Conservation (phyloP, 1,284 basidiomycete species). For the Acaromyces ingoldii region DNA sequence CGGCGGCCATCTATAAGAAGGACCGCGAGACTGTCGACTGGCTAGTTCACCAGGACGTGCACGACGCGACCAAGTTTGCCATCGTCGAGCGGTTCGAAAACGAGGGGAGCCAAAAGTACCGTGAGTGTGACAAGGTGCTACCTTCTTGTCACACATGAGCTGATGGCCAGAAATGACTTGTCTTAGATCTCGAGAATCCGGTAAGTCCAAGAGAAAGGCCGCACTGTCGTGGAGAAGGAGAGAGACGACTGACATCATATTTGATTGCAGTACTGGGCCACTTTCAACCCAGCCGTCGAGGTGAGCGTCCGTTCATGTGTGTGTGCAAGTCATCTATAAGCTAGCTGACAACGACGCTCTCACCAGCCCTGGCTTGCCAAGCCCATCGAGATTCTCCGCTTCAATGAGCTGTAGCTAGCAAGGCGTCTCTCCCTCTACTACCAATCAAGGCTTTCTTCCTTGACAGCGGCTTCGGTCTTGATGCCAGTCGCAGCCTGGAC, state of each 20-base stretch:
- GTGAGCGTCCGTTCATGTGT: neutral
- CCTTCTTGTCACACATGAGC: neutral
- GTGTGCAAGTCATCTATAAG: neutral
- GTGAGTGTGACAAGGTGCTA: neutral
- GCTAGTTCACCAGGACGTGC: constrained; percentile 11
- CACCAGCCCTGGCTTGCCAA: constrained; percentile 14
- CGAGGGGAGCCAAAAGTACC: constrained; percentile 13
- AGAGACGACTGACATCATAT: too few relatives aligned
- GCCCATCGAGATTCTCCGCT: constrained; percentile 13
- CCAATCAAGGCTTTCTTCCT: too few relatives aligned
- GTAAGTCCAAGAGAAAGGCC: too few relatives aligned
- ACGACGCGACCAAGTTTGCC: constrained; percentile 11
- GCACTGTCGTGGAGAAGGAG: too few relatives aligned
- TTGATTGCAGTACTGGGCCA: constrained; percentile 1
- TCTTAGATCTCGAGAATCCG: constrained; percentile 9
- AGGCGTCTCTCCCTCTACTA: too few relatives aligned
- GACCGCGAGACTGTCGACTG: constrained; percentile 14
- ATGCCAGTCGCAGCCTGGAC: too few relatives aligned
- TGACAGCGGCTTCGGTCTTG: too few relatives aligned
- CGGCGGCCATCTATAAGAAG: constrained; percentile 12
- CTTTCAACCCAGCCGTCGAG: constrained; percentile 13
- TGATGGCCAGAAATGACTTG: neutral
- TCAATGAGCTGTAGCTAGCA: constrained; percentile 14
- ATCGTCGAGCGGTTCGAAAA: constrained; percentile 18
- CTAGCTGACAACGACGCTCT: neutral